Base-by-base conservation (phyloP, 2,329 filamentous ascomycete species). In the Hypoxylon sp. region DNA sequence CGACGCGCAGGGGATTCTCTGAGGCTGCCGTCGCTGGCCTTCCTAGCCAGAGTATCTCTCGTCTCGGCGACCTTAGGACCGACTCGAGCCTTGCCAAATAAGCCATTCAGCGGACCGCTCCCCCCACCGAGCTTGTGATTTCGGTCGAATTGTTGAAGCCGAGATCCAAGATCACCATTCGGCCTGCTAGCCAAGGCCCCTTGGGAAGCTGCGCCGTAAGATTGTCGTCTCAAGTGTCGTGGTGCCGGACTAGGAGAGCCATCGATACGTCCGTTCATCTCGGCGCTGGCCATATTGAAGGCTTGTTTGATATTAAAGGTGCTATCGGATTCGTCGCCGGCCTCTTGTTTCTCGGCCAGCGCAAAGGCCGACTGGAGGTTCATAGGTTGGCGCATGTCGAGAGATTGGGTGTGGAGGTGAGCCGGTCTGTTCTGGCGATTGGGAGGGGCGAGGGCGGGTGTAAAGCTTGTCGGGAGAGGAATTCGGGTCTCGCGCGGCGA, bases 41-140 rank as follows among this genome's bases (percentile, higher is more conserved):
- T 77, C 48, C 70, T 70, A 24, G 69, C 66, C 17, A 77, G 62
- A 2, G 67, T 65, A 40, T 69, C 67, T 3, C 69, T 71, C 11
- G 71, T 68, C 60, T 76, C 76, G 2, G 78, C 74, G 27, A 78
- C 72, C 40, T 70, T 73, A 24, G 70, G 61, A 2, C 70, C 72
- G 21, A 72, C 55, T 29, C 67, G 74, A 29, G 68, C 67, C 52
- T 72, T 75, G 21, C 70, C 69, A 54, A 79, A 76, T 9, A 78
- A 62, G 35, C 73, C 71, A 48, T 66, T 68, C 35, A 72, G 53
- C 26, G 70, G 63, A 13, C 64, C 63, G 20, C 38, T 62, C 59
- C 29, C 64, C 53, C 57, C 37, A 3, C 50, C 45, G 9, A 73
- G 60, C n/a, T 69, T 64, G 33, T 72, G 70, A 21, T 63, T 67